A percentile compares a stretch with the other conserved stretches of the same genome.
phyloP scores from a whole-genome alignment of 139 green algal species.

The Chlorella sp. region DNA sequence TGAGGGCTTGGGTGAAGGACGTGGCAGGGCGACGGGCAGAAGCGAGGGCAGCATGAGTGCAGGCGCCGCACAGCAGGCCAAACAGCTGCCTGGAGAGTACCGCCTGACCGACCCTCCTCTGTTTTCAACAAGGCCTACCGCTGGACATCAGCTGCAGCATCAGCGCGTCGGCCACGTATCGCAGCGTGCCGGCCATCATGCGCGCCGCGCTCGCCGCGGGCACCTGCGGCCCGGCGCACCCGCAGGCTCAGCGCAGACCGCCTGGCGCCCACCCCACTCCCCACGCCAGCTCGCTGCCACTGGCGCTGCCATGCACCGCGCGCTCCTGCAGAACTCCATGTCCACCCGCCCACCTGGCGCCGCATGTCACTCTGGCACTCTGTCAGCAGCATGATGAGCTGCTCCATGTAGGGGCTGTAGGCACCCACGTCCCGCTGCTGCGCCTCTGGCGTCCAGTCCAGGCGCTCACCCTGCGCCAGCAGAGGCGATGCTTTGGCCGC shows the following conservation, averaged over 20 bases:
- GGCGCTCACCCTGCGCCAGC: conserved; percentile 48
- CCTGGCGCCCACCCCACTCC: too few relatives aligned
- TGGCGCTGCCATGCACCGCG: neutral
- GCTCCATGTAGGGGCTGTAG: conserved; percentile 41
- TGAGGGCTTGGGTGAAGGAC: too few relatives aligned
- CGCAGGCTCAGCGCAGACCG: too few relatives aligned
- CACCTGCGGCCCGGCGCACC: conserved; percentile 44
- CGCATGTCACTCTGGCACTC: too few relatives aligned
- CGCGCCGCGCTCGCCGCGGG: conserved; percentile 38
- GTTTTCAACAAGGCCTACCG: too few relatives aligned
- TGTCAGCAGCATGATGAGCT: conserved; percentile 57
- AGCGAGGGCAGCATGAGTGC: neutral
- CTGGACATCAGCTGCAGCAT: conserved; percentile 55
- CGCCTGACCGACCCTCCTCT: neutral
- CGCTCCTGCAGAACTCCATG: too few relatives aligned
- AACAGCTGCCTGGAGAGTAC: too few relatives aligned
- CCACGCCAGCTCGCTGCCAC: too few relatives aligned
- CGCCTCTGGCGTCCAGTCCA: conserved; percentile 50
- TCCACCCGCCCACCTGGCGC: conserved; percentile 37
- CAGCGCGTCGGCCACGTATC: conserved; percentile 41
- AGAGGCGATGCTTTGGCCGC: conserved; percentile 3
- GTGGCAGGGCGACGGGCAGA: neutral
- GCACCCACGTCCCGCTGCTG: conserved; percentile 24
- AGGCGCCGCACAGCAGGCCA: too few relatives aligned
- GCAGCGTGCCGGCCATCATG: conserved; percentile 39